phyloP scores from a whole-genome alignment of 805 yeast genomes.

The Starmerella stigmatis region DNA sequence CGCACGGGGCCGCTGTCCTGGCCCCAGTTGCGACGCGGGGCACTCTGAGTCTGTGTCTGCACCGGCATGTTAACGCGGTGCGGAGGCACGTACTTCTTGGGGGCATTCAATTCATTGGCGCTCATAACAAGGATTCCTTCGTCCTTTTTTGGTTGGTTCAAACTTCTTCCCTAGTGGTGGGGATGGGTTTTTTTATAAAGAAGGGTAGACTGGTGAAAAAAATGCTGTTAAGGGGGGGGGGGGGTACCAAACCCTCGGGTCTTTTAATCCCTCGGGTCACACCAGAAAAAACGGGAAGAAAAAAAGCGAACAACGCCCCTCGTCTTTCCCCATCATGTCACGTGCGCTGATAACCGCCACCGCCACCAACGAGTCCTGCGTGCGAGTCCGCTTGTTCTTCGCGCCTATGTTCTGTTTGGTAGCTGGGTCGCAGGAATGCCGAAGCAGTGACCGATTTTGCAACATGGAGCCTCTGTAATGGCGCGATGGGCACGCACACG shows the following conservation, averaged over 20 bases:
- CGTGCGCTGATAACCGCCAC: conserved; percentile 7
- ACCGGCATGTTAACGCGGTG: conserved; percentile 31
- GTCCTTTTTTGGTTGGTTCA: not conserved
- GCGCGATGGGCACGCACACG: no score
- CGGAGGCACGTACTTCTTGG: conserved; percentile 44
- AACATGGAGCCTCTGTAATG: not conserved
- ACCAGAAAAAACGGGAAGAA: not conserved
- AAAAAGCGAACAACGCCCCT: not conserved
- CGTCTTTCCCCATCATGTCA: not conserved
- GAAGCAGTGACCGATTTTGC: not conserved
- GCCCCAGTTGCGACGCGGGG: conserved; percentile 20
- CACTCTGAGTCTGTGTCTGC: conserved; percentile 26
- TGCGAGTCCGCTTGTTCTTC: no score
- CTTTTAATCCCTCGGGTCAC: not conserved
- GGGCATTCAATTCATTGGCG: conserved; percentile 22
- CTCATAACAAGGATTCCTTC: conserved; percentile 15
- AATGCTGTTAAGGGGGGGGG: conserved; percentile 8
- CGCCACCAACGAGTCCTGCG: conserved; percentile 1
- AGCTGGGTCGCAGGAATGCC: no score
- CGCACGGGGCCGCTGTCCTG: conserved; percentile 21
- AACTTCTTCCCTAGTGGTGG: conserved; percentile 3
- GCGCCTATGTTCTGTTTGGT: no score
- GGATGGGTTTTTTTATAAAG: conserved; percentile 8
- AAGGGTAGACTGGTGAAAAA: conserved; percentile 1
- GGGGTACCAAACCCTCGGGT: not conserved